Conservation (phyloP, 805 yeast species). For the Cyberlindnera maritima region DNA sequence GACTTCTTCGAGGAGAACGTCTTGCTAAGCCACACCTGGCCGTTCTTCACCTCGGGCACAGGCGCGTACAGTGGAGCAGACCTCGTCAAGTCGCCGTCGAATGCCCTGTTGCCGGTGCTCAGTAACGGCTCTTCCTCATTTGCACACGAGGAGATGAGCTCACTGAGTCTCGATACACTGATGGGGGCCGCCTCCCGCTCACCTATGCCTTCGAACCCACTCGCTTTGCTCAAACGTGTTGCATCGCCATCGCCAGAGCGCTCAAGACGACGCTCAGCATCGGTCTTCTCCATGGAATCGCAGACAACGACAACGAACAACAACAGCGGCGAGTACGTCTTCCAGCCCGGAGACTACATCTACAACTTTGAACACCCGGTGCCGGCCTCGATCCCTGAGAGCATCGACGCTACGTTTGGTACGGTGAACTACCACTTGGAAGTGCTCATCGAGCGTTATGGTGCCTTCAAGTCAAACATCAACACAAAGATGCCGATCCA, state of each 20-base stretch:
- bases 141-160: conserved; percentile 17
- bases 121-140: neutral
- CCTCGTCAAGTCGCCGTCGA: conserved; percentile 17
- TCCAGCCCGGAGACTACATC: conserved; percentile 86
- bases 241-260: conserved; percentile 26
- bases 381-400: conserved; percentile 79
- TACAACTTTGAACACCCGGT: conserved; percentile 90
- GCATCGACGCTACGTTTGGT: conserved; percentile 78
- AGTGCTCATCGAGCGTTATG: conserved; percentile 69
- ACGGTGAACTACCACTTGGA: conserved; percentile 67
- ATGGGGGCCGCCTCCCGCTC: conserved; percentile 4
- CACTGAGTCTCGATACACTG: conserved; percentile 27
- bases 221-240: conserved; percentile 23
- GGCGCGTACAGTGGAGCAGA: conserved; percentile 41
- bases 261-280: conserved; percentile 17
- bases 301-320: neutral
- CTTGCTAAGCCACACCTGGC: conserved; percentile 84
- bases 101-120: neutral
- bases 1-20: conserved; percentile 64
- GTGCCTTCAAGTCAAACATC: conserved; percentile 81
- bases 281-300: conserved; percentile 8
- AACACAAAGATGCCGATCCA: conserved; percentile 59
- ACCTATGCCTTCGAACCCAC: conserved; percentile 18
- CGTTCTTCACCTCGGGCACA: conserved; percentile 50
- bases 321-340: conserved; percentile 35